Base-by-base conservation (phyloP, 2,329 filamentous ascomycete species). In the Diaporthe citri region DNA sequence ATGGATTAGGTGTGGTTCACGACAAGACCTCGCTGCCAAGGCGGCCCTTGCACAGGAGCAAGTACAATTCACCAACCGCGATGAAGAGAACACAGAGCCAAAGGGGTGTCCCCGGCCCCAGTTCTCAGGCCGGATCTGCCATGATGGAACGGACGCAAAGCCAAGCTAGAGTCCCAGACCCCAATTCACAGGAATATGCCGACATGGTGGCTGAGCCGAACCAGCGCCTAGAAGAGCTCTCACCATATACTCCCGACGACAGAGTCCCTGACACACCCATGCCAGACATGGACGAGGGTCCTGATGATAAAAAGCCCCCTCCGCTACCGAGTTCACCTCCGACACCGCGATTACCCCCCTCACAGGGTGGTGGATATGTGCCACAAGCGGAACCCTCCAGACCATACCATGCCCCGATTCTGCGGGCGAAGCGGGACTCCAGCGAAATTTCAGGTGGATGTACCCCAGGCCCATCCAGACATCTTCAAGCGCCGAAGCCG, bases 371-470 rank as follows among this genome's bases (percentile, higher is more conserved):
- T 6, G 52, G 12, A 34, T 6, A 28, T 10, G 17, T 5, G 7
- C 51, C 20, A 31, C n/a, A 8, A 4, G 28, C 5, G 39, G 41
- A 28, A 5, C 39, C 1, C 1, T 22, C 13, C 1, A 51, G 12
- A 7, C 8, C 28, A n/a, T 7, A 12, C 17, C 9, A 20, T 17
- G 13, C 8, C 28, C 13, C 22, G n/a, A n/a, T 10, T 9, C 13
- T 31, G 8, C 41, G 41, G n/a, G 22, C 55, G 9, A 71, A 60
- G 13, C 55, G 69, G 55, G 28, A 34, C 13, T 22, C 69, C 43
- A 51, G 55, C 25, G 41, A 71, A 22, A 71, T 71, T 22, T 60
- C 69, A n/a, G 52, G 55, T 20, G 55, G 43, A 8, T 22, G 48
- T 56, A n/a, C 17, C 28, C 28, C 55, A 51, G 22, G 41, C 55